Percentiles rank a stretch among this genome's conserved stretches.
phyloP scores from a whole-genome alignment of 306 rosid genomes.

The Sechiopsis laciniata region DNA sequence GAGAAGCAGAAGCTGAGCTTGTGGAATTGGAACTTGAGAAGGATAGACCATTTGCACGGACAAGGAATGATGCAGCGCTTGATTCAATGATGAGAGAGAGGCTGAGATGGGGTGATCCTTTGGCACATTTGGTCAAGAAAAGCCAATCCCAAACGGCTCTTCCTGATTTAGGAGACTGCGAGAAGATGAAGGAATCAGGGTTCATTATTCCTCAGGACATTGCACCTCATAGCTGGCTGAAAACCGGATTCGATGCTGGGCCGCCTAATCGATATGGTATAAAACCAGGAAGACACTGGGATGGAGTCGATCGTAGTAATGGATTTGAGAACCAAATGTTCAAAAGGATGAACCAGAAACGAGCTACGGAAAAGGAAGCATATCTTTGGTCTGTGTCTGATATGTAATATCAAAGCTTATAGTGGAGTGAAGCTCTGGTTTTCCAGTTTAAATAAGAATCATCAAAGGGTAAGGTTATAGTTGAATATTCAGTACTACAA shows the following conservation, averaged over 20 bases:
- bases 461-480: too few species aligned
- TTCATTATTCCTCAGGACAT: slow-evolving; percentile 79
- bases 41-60: slow-evolving; percentile 77
- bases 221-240: slow-evolving; percentile 82
- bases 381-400: slow-evolving; percentile 90
- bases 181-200: slow-evolving; percentile 33
- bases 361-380: slow-evolving; percentile 73
- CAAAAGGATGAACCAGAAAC: slow-evolving; percentile 66
- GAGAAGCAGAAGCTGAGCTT: slow-evolving; percentile 73
- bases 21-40: slow-evolving; percentile 81
- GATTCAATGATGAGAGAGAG: slow-evolving; percentile 65
- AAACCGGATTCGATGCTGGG: slow-evolving; percentile 61
- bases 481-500: too few species aligned
- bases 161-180: too few species aligned
- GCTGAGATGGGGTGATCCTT: slow-evolving; percentile 65
- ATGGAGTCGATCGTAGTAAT: slow-evolving; percentile 83
- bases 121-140: too few species aligned
- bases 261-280: slow-evolving; percentile 72
- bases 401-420: slow-evolving; percentile 39
- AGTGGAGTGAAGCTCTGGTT: too few species aligned
- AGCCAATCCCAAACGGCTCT: too few species aligned
- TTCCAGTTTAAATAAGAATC: too few species aligned
- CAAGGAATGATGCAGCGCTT: slow-evolving; percentile 85
- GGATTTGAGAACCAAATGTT: slow-evolving; percentile 70
- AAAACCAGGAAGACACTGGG: slow-evolving; percentile 93